Base-by-base conservation (phyloP, 2,329 filamentous ascomycete genomes). In the Boeremia exigua region DNA sequence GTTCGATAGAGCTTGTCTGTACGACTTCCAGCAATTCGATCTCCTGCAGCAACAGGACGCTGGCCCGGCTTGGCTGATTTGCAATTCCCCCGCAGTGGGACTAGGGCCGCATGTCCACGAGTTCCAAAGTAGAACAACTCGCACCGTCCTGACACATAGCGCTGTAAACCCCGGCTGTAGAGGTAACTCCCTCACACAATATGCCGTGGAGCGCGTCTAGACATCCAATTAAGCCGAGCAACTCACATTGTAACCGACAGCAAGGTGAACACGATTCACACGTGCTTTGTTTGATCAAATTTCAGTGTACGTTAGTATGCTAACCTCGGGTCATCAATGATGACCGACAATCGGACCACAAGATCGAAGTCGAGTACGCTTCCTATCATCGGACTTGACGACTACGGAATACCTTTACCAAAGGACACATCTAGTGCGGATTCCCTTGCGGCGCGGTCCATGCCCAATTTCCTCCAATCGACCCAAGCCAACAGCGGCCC, bases 1-100 rank as follows among this genome's bases (percentile, higher is more conserved):
- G 46, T 55, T 47, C 46, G 30, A 46, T 47, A 46, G 46, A 56
- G 53, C 53, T 56, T 56, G 53, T 50, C 40, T 56, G 34, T 30
- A 50, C 53, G 47, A 56, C 42, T 50, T 40, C 42, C 47, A 45
- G 42, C 48, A 47, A 14, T 36, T 37, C 25, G 33, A 25, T 50
- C 29, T 37, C 27, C 3, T 9, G 27, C 36, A 46, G 40, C 47
- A 32, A 46, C 17, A 42, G 25, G 30, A 37, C 30, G 53, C 42
- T 44, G 37, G 43, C 37, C 40, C 27, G 30, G 17, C 48, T 52
- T 48, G 54, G 54, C 43, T 48, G 54, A 52, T 57, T 44, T 48
- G 48, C 48, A 45, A 33, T 47, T 45, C 34, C 54, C 53, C 54
- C 54, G 39, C 54, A 57, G 44, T 36, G 48, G 38, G 48, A 48